These are phyloP conservation scores for Cladosporium sphaerospermum DNA, from an alignment of 2,329 filamentous ascomycete genomes.

Conservation along the genomic window DNA sequence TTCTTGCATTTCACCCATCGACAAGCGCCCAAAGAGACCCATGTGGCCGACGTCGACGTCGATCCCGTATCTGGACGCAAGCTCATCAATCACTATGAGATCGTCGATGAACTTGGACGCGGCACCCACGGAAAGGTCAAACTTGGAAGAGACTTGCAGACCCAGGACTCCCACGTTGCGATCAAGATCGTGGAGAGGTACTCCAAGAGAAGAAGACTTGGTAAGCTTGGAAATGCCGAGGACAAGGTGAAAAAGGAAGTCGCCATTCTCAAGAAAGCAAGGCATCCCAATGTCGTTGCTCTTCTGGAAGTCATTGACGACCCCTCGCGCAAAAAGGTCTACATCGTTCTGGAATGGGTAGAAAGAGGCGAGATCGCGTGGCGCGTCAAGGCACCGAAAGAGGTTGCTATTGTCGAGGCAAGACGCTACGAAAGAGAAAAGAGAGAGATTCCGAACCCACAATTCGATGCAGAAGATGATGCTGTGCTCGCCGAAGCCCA, in stretches of 20 bases:
- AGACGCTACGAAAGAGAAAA: conserved; percentile 69
- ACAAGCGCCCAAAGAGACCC: conserved; percentile 57
- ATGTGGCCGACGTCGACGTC: conserved; percentile 84
- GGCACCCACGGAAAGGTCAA: conserved; percentile 98
- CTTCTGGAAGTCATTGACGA: conserved; percentile 97
- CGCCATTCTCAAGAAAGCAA: conserved; percentile 95
- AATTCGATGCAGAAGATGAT: conserved; percentile 38
- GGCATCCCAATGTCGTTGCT: conserved; percentile 94
- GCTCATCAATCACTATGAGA: conserved; percentile 95
- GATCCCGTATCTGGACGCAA: conserved; percentile 87
- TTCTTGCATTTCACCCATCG: conserved; percentile 45
- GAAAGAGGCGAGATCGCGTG: conserved; percentile 91
- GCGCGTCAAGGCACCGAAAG: conserved; percentile 79
- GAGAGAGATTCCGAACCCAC: conserved; percentile 40
- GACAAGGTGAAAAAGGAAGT: conserved; percentile 93
- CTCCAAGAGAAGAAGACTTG: conserved; percentile 87
- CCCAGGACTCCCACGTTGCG: conserved; percentile 67
- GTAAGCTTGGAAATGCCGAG: conserved; percentile 61
- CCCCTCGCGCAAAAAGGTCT: conserved; percentile 92
- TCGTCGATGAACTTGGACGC: conserved; percentile 90
- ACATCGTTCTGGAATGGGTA: conserved; percentile 93
- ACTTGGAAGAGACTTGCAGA: conserved; percentile 73
- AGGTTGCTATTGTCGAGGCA: conserved; percentile 78
- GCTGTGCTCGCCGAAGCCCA: conserved; percentile 39
- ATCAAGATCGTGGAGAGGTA: conserved; percentile 98